A percentile compares a stretch with the other conserved stretches of the same genome.
Conservation (phyloP, 179 eudicot genomes). For the Amaranthus tricolor region DNA sequence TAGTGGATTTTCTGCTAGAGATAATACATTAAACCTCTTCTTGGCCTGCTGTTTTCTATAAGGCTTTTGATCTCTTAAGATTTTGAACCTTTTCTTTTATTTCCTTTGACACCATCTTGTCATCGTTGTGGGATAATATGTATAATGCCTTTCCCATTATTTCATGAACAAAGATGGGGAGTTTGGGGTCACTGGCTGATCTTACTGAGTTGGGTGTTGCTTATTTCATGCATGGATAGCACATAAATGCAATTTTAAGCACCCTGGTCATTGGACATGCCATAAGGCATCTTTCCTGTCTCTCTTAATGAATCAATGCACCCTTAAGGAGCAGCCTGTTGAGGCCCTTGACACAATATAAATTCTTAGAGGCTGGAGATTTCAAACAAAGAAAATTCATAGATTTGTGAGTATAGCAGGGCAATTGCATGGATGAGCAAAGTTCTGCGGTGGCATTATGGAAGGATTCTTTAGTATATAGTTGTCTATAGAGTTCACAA, state of each 20-base stretch:
- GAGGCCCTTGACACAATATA: not conserved
- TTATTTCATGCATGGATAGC: not conserved
- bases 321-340: constrained; percentile 2
- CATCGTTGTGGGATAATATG: not conserved
- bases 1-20: not conserved
- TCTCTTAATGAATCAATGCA: not conserved
- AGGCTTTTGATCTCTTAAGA: not conserved
- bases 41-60: not conserved
- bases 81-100: not conserved
- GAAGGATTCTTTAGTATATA: no score
- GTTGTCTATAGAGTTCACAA: no score
- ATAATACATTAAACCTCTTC: not conserved
- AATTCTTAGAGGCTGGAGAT: not conserved
- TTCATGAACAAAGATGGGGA: not conserved
- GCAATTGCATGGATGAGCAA: no score
- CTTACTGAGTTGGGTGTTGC: not conserved
- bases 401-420: not conserved
- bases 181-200: not conserved
- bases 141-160: not conserved
- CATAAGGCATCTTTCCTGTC: not conserved
- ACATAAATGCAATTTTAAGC: not conserved
- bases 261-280: not conserved
- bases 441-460: no score
- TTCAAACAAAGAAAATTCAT: not conserved
- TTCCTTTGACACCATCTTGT: not conserved